These are phyloP conservation scores for Chimonanthus salicifolius DNA, from an alignment of 164 flowering plant species.

Conservation along the genomic window DNA sequence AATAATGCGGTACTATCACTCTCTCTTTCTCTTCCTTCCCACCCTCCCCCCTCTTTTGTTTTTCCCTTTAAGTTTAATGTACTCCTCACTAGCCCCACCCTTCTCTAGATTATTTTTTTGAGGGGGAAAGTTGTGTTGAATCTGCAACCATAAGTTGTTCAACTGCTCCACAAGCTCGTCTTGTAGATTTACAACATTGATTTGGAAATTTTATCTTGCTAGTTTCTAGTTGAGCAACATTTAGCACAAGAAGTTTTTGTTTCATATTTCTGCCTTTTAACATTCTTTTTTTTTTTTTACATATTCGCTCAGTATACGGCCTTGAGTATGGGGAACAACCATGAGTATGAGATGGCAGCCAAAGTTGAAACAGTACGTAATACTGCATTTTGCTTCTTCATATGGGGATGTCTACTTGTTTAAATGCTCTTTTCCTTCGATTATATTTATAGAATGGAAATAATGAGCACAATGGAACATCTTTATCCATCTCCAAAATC, in stretches of 20 bases:
- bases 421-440: not conserved
- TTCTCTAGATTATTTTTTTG: too few relatives aligned
- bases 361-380: conserved; percentile 74
- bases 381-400: conserved; percentile 2
- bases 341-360: conserved; percentile 70
- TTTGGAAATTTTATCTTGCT: not conserved
- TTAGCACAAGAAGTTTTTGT: not conserved
- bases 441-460: too few relatives aligned
- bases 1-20: conserved; percentile 54
- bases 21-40: not conserved
- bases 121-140: too few relatives aligned
- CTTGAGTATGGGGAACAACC: conserved; percentile 76
- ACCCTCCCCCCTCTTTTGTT: not conserved
- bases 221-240: not conserved
- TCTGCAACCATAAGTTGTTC: too few relatives aligned
- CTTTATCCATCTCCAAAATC: not conserved
- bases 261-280: not conserved
- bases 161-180: not conserved
- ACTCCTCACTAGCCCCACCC: too few relatives aligned
- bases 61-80: not conserved
- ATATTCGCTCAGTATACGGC: conserved; percentile 40
- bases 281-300: not conserved
- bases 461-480: not conserved
- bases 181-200: not conserved
- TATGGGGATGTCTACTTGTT: not conserved